These are phyloP conservation scores for Piper longum DNA, from an alignment of 164 flowering plant genomes.

Conservation along the genomic window DNA sequence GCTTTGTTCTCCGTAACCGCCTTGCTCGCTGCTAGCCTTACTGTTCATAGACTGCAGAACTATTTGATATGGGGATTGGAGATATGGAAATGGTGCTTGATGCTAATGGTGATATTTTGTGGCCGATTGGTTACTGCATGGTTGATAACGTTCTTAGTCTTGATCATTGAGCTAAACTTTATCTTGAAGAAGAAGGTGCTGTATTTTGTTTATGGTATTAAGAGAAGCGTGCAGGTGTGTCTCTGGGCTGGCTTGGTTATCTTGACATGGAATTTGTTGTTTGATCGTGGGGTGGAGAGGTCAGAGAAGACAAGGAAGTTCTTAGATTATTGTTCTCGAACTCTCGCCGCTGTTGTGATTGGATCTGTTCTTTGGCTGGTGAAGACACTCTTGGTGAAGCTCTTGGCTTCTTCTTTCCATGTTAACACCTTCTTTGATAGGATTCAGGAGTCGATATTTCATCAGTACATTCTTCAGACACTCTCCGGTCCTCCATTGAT, in stretches of 20 bases:
- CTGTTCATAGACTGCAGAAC: conserved; percentile 19
- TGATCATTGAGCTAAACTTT: conserved; percentile 57
- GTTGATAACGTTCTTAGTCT: conserved; percentile 38
- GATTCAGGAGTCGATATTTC: conserved; percentile 67
- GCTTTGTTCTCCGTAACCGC: conserved; percentile 25
- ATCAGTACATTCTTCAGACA: conserved; percentile 57
- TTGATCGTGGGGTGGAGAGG: conserved; percentile 36
- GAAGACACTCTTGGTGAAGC: conserved; percentile 57
- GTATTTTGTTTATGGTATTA: conserved; percentile 62
- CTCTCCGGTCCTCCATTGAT: conserved; percentile 64
- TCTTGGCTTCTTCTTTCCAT: conserved; percentile 59
- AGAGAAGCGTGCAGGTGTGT: conserved; percentile 41
- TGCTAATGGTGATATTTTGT: conserved; percentile 47
- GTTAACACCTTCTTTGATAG: conserved; percentile 65
- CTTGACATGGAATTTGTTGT: conserved; percentile 49
- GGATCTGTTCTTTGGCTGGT: conserved; percentile 58
- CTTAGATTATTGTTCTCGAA: conserved; percentile 37
- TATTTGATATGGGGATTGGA: conserved; percentile 36
- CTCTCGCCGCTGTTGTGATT: conserved; percentile 34
- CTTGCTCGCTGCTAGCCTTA: conserved; percentile 32
- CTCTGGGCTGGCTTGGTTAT: conserved; percentile 59
- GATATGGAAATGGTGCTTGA: conserved; percentile 74
- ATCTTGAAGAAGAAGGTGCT: conserved; percentile 56
- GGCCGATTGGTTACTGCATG: conserved; percentile 55
- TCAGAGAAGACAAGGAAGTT: conserved; percentile 17